phyloP scores from a whole-genome alignment of 2,329 filamentous ascomycete genomes.

The Zasmidium citrigriseum region DNA sequence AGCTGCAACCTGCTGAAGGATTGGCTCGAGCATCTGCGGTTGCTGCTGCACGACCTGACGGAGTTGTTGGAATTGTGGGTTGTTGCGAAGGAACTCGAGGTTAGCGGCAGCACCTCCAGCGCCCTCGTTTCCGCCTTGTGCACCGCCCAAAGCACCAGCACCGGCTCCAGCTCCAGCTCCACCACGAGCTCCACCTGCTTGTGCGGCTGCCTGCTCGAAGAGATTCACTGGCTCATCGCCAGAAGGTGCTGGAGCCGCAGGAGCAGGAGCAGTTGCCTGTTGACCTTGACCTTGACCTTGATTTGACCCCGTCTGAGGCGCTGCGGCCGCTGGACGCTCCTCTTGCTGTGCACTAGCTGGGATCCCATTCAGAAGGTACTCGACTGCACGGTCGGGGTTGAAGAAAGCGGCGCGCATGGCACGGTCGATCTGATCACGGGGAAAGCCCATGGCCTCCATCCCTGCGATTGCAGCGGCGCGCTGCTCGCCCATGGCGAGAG shows the following conservation, averaged over 20 bases:
- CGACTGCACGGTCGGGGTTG: conserved; percentile 95
- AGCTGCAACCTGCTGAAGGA: conserved; percentile 90
- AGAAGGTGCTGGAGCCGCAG: conserved; percentile 74
- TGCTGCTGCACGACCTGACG: conserved; percentile 97
- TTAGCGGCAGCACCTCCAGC: conserved; percentile 60
- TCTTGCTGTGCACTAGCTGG: conserved; percentile 79
- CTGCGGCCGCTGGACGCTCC: conserved; percentile 54
- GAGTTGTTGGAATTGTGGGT: conserved; percentile 96
- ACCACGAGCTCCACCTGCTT: conserved; percentile 43
- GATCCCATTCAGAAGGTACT: conserved; percentile 91
- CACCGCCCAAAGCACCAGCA: conserved; percentile 38
- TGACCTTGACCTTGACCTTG: conserved; percentile 41
- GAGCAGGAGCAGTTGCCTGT: conserved; percentile 42
- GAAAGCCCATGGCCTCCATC: conserved; percentile 98
- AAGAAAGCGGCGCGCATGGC: conserved; percentile 96
- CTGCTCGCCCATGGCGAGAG: conserved; percentile 83
- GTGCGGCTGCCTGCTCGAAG: conserved; percentile 69
- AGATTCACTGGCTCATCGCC: conserved; percentile 76
- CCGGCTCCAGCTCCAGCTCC: conserved; percentile 45
- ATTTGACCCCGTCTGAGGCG: conserved; percentile 29
- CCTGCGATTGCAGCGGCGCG: conserved; percentile 80
- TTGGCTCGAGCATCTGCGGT: conserved; percentile 97
- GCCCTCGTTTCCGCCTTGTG: conserved; percentile 39
- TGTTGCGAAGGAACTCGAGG: conserved; percentile 90
- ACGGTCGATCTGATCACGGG: conserved; percentile 81